Evolutionary conservation across 306 rosid genomes (phyloP).

Genomic region (Trifolium pratense): DNA sequence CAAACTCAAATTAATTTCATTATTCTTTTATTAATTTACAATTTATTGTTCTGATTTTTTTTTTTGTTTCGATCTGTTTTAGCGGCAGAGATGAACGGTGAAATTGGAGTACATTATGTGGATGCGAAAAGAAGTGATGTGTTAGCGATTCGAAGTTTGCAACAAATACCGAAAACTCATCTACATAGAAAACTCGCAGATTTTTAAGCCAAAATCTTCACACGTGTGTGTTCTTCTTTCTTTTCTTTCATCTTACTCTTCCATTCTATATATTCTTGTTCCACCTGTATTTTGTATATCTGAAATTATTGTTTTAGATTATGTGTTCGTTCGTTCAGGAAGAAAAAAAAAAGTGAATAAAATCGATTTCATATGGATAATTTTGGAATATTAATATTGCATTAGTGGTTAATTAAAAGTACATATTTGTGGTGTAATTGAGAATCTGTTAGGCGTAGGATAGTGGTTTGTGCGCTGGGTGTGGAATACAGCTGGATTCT

Average conservation of each 20-base stretch:
- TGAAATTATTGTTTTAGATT: constrained; percentile 13
- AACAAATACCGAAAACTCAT: constrained; percentile 62
- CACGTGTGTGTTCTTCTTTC: neutral
- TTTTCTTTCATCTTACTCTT: neutral
- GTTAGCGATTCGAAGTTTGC: constrained; percentile 67
- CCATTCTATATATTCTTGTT: constrained; percentile 43
- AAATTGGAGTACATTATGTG: constrained; percentile 43
- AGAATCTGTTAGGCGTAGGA: constrained; percentile 32
- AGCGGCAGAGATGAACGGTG: constrained; percentile 45
- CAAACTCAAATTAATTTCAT: constrained; percentile 6
- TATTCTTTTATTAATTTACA: neutral
- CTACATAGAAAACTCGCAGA: constrained; percentile 78
- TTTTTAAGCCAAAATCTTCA: constrained; percentile 48
- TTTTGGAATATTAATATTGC: too few species aligned
- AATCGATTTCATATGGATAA: neutral
- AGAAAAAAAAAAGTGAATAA: neutral
- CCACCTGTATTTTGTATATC: constrained; percentile 36
- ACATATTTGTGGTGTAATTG: neutral
- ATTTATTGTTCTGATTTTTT: neutral
- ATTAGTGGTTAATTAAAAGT: too few species aligned
- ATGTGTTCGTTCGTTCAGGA: neutral
- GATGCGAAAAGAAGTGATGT: constrained; percentile 54
- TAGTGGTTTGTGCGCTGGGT: constrained; percentile 44
- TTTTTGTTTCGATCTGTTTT: neutral
- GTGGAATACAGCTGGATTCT: constrained; percentile 67